Evolutionary conservation across 805 yeast species (phyloP), one percentile per base, ranked within the genome.

Genomic region (Metschnikowia continentalis): DNA sequence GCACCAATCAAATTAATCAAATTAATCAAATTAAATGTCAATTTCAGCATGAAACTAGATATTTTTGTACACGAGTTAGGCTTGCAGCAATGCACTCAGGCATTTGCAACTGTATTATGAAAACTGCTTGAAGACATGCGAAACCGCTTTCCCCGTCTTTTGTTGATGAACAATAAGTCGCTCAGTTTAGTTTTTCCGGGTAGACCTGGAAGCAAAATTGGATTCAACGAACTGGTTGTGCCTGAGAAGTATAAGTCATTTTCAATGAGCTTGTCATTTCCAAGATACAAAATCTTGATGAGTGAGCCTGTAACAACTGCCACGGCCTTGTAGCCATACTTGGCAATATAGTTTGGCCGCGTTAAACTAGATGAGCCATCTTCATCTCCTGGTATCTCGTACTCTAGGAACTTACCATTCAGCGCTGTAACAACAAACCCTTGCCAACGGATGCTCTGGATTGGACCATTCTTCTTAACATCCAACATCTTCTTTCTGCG

Each of bases 291-390:
- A 32, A 89, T 78, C 62, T 85, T 84, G 77, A 89, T 78, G 15
- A 80, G 65, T 57, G 84, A 85, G 32, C 94, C 95, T 64, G 87
- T 84, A 23, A 83, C 83, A 23, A 86, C 84, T 36, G 87, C 84
- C 19, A 88, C 80, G 0, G 94, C 79, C 59, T 88, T 88, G 61
- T 81, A 88, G 0, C 96, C 96, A 62, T 84, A 87, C 60, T 81
- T 82, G 32, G 75, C 75, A 33, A 85, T 79, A 13, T 86, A 84
- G 1, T 83, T 86, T 45, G 86, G 70, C 22, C 75, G 71, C 19
- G 45, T 39, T 43, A 51, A 47, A n/a, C 5, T 15, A 36, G 47
- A 39, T 19, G 36, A 6, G 44, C 51, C 45, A 48, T 68, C 68
- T 3, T 72, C 66, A 3, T 72, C 72, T 33, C 70, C 83, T 11